phyloP scores from a whole-genome alignment of 192 early-diverging fungal genomes.

The Spizellomyces sp. region DNA sequence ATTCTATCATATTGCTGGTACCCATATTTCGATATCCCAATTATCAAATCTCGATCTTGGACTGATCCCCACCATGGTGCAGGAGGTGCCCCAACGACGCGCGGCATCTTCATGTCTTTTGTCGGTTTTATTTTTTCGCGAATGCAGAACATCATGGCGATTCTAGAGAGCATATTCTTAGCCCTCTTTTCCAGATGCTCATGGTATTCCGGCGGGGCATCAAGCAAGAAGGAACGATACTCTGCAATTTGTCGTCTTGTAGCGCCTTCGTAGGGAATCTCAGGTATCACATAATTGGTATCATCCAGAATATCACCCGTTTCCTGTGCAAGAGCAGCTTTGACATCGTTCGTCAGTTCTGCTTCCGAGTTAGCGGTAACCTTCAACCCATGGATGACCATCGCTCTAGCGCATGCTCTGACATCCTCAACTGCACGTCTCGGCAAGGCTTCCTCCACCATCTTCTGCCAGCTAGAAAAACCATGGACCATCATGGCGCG shows the following conservation, averaged over 20 bases:
- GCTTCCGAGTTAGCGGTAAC: slow-evolving; percentile 51
- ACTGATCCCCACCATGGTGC: slow-evolving; percentile 70
- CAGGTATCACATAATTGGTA: slow-evolving; percentile 39
- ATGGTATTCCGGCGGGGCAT: slow-evolving; percentile 72
- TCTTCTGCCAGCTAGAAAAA: slow-evolving; percentile 61
- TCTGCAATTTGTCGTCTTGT: slow-evolving; percentile 61
- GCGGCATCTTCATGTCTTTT: slow-evolving; percentile 67
- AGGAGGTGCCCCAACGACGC: slow-evolving; percentile 60
- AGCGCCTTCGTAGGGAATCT: slow-evolving; percentile 65
- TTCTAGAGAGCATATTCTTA: slow-evolving; percentile 70
- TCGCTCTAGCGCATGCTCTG: slow-evolving; percentile 35
- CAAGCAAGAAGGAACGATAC: slow-evolving; percentile 57
- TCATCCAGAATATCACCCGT: slow-evolving; percentile 26
- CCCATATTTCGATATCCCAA: slow-evolving; percentile 80
- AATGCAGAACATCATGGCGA: slow-evolving; percentile 77
- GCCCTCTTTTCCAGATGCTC: slow-evolving; percentile 68
- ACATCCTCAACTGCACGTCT: slow-evolving; percentile 20
- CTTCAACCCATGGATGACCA: slow-evolving; percentile 52
- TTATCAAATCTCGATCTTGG: slow-evolving; percentile 77
- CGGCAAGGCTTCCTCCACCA: slow-evolving; percentile 33
- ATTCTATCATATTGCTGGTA: slow-evolving; percentile 65
- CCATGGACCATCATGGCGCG: slow-evolving; percentile 58
- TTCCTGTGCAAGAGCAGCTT: slow-evolving; percentile 39
- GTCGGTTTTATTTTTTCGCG: slow-evolving; percentile 69
- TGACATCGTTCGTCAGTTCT: slow-evolving; percentile 65